These are phyloP conservation scores for Platanus orientalis DNA, from an alignment of 164 flowering plant species.

Conservation along the genomic window DNA sequence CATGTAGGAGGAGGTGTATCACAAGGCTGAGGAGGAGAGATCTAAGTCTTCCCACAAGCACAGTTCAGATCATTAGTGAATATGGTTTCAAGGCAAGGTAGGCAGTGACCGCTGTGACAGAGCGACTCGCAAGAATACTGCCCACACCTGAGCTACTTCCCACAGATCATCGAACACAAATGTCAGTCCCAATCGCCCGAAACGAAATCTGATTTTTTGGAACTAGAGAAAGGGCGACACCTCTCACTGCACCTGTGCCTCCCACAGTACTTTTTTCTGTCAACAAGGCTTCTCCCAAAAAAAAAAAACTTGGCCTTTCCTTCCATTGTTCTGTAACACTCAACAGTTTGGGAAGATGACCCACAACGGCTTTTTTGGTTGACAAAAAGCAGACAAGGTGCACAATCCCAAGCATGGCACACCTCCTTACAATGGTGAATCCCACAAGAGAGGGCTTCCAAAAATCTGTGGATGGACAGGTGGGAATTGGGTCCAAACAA, in stretches of 20 bases:
- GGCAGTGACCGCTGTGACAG: slow-evolving; percentile 95
- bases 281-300: slow-evolving; percentile 82
- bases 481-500: slow-evolving; percentile 82
- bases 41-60: slow-evolving; percentile 90
- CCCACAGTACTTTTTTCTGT: slow-evolving; percentile 85
- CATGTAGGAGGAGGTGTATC: slow-evolving; percentile 91
- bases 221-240: slow-evolving; percentile 71
- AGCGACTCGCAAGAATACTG: slow-evolving; percentile 79
- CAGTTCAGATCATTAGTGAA: slow-evolving; percentile 84
- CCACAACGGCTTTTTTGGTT: slow-evolving; percentile 80
- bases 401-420: slow-evolving; percentile 76
- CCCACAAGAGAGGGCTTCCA: slow-evolving; percentile 62
- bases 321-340: slow-evolving; percentile 54
- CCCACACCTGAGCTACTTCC: slow-evolving; percentile 93
- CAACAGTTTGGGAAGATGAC: slow-evolving; percentile 67
- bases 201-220: slow-evolving; percentile 16
- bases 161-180: slow-evolving; percentile 79
- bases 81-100: slow-evolving; percentile 89
- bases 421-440: slow-evolving; percentile 53
- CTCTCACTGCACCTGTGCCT: slow-evolving; percentile 94
- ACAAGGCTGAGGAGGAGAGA: slow-evolving; percentile 92
- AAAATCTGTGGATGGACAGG: slow-evolving; percentile 57
- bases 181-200: slow-evolving; percentile 87
- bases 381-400: slow-evolving; percentile 58
- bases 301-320: slow-evolving; percentile 35